A percentile compares a stretch with the other conserved stretches of the same genome.
Evolutionary conservation across 2,329 filamentous ascomycete species (phyloP).

Genomic region (Hypoxylon sp.): DNA sequence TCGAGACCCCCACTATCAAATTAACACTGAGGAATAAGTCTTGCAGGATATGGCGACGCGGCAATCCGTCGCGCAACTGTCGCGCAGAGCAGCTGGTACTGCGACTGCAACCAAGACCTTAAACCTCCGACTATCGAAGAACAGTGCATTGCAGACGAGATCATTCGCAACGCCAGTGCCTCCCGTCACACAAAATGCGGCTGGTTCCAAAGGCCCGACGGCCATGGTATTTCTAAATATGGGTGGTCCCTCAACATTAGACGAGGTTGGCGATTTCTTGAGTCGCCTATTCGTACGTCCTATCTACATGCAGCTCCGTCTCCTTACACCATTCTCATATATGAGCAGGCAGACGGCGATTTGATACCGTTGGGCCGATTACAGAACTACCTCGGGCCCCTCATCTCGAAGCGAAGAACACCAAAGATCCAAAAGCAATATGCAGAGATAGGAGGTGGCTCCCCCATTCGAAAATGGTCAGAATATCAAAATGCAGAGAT

Average conservation of each 20-base stretch:
- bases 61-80: slow-evolving; percentile 56
- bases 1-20: background rate
- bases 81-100: slow-evolving; percentile 51
- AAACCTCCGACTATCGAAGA: slow-evolving; percentile 42
- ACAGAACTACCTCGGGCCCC: slow-evolving; percentile 89
- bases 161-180: slow-evolving; percentile 74
- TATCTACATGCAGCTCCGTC: slow-evolving; percentile 18
- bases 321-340: slow-evolving; percentile 34
- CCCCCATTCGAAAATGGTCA: slow-evolving; percentile 97
- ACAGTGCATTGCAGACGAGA: slow-evolving; percentile 56
- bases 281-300: slow-evolving; percentile 87
- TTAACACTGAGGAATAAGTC: background rate
- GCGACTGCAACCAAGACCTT: slow-evolving; percentile 44
- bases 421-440: slow-evolving; percentile 98
- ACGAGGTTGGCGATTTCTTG: slow-evolving; percentile 90
- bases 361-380: slow-evolving; percentile 94
- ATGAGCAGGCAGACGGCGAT: slow-evolving; percentile 83
- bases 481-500: slow-evolving; percentile 94
- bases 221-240: slow-evolving; percentile 99
- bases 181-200: slow-evolving; percentile 83
- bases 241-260: slow-evolving; percentile 90
- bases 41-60: slow-evolving; percentile 56
- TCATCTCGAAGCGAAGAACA: slow-evolving; percentile 88
- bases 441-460: slow-evolving; percentile 94
- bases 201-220: slow-evolving; percentile 81